Base-by-base conservation (phyloP, 441 rosid genomes). In the Cnidoscolus chayamansa region DNA sequence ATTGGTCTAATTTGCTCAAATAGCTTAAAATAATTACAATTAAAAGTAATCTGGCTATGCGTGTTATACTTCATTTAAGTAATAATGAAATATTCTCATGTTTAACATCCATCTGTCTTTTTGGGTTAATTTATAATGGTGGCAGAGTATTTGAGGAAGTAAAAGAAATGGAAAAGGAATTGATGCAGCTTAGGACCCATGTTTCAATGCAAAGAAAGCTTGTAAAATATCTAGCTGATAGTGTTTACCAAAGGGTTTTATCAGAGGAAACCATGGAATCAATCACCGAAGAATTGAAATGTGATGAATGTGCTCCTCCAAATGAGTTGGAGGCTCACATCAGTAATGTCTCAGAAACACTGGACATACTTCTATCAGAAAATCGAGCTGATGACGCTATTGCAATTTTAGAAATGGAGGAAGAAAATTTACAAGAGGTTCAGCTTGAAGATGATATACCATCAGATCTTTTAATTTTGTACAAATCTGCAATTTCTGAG, bases 141-240 rank as follows among this genome's bases (percentile, higher is more conserved):
- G 51, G 79, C 82, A 87, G 92, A 76, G 72, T 89, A 77, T 72
- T 80, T 56, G 89, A 85, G 69, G 87, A 87, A 77, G 85, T 79
- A 4, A 76, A 81, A 72, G 78, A 77, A 49, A 77, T 81, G 81
- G 85, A 80, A 72, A 78, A 80, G 74, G 84, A 84, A 78, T 43
- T 84, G 77, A 63, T 74, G 75, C 83, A 72, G 76, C 84, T 89
- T 31, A 83, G 77, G 75, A 69, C 69, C 76, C 92, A 85, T 48
- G 83, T 85, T 73, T 71, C 67, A 17, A 73, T 77, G 53, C 90
- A 89, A 32, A 82, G 79, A 70, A 81, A 49, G 71, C 79, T 84
- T 65, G 87, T 87, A 48, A 73, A 82, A 49, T 85, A 81, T 61
- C 78, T 89, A 66, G 64, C 68, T 25, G 82, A 82, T 72, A 81